Evolutionary conservation across 2,329 filamentous ascomycete species (phyloP), one percentile per base, ranked within the genome.

Genomic region (Talaromyces amestolkiae): DNA sequence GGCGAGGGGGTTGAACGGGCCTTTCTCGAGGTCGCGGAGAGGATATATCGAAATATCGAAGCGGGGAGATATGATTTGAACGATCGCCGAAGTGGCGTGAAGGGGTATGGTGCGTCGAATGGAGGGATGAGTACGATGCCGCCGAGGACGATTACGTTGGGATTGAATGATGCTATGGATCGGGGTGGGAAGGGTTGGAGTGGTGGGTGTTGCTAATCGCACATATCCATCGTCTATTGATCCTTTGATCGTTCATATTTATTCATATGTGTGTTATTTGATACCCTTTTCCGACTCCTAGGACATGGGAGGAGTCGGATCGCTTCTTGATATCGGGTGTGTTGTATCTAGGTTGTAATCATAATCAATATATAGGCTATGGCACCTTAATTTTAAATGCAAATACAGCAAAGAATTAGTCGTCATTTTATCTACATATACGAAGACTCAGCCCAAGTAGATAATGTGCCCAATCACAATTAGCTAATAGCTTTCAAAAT

Each of bases 21-120:
- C 1, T 99, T 99, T 74, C 85, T 96, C 75, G 89, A 95, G 74
- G 93, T 98, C 15, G 93, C 95, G 22, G 93, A 97, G 82, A 85
- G 93, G 77, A 98, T 99, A 81, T 96, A 96, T 76, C 89, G 94
- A 76, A 98, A 98, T 74, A 97, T 99, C 68, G 92, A 97, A 81
- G 92, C 92, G 1, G 95, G 95, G 11, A 92, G 88, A 76, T 98
- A 98, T 76, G 93, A 99, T 79, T 81, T 98, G 70, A 96, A 97
- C 75, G 94, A 98, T 78, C 86, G 94, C 74, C 86, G 93, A 74
- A 94, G 91, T 67, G 95, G 95, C 31, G 93, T 99, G 67, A 98
- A 97, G 79, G 89, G 77, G 17, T 83, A 78, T 68, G 80, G 79
- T 24, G 77, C 77, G 31, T 59, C 56, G 1, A 58, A 56, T 37